Evolutionary conservation across 2,329 filamentous ascomycete genomes (phyloP).

Genomic region (Aspergillus terreus): DNA sequence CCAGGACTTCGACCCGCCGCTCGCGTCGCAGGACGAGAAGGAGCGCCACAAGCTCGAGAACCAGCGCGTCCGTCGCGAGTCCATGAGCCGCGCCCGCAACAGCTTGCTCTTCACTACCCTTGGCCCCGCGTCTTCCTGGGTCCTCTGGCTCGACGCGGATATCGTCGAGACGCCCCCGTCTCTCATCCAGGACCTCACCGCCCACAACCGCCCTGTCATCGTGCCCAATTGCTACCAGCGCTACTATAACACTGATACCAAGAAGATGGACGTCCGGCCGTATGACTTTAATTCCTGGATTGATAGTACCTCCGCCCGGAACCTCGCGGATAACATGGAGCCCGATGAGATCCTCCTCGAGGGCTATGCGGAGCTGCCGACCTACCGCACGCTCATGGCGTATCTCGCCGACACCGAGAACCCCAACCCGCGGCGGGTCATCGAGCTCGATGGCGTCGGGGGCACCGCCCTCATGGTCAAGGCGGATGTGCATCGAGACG

Average conservation of each 20-base stretch:
- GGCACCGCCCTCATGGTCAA: conserved; percentile 91
- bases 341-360: conserved; percentile 90
- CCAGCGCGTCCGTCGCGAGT: conserved; percentile 78
- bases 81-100: conserved; percentile 92
- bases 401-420: conserved; percentile 61
- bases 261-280: conserved; percentile 69
- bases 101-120: conserved; percentile 93
- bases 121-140: conserved; percentile 88
- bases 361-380: conserved; percentile 89
- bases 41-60: conserved; percentile 90
- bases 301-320: conserved; percentile 75
- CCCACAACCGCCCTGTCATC: conserved; percentile 83
- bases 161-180: conserved; percentile 81
- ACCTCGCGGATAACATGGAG: conserved; percentile 74
- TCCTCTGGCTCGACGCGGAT: conserved; percentile 92
- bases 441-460: conserved; percentile 86
- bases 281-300: conserved; percentile 99
- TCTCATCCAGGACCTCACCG: conserved; percentile 86
- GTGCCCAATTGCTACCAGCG: conserved; percentile 95
- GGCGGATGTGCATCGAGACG: conserved; percentile 93
- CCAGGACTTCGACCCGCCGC: conserved; percentile 85
- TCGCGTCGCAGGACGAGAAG: conserved; percentile 75
- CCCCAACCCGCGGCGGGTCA: conserved; percentile 58
- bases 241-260: conserved; percentile 69
- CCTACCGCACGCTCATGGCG: conserved; percentile 88